Evolutionary conservation across 208 protist genomes (phyloP).

Genomic region (Trypanosoma congolense): DNA sequence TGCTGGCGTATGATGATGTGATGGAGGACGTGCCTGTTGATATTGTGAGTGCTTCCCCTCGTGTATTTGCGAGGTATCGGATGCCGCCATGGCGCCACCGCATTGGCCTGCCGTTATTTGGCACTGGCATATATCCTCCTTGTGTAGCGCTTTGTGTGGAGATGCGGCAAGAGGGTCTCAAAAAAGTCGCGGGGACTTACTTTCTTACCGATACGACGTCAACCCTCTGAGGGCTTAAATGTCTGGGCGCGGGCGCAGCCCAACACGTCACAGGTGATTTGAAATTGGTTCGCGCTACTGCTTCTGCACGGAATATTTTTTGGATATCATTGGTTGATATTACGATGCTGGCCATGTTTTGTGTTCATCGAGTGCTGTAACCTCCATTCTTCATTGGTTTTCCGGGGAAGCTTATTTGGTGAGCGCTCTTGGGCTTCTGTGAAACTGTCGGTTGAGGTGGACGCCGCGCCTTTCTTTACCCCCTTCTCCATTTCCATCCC

Average conservation of each 20-base stretch:
- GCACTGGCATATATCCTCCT: slow-evolving; percentile 12
- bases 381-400: too few relatives aligned
- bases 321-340: too few relatives aligned
- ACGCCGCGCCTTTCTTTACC: too few relatives aligned
- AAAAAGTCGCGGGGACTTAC: slow-evolving; percentile 46
- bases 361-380: too few relatives aligned
- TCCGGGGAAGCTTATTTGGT: too few relatives aligned
- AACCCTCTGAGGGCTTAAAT: background rate
- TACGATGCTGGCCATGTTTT: too few relatives aligned
- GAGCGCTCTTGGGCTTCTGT: too few relatives aligned
- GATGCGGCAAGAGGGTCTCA: slow-evolving; percentile 47
- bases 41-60: slow-evolving; percentile 52
- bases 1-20: slow-evolving; percentile 37
- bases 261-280: too few relatives aligned
- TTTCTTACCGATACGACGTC: slow-evolving; percentile 20
- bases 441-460: too few relatives aligned
- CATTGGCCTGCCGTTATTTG: slow-evolving; percentile 55
- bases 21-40: slow-evolving; percentile 40
- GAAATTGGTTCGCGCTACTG: too few relatives aligned
- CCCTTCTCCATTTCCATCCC: background rate
- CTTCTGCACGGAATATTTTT: too few relatives aligned
- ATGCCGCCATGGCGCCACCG: slow-evolving; percentile 64
- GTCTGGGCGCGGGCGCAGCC: background rate
- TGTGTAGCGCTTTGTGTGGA: slow-evolving; percentile 64
- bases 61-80: slow-evolving; percentile 41